A percentile compares a stretch with the other conserved stretches of the same genome.
Evolutionary conservation across 192 early-diverging fungal species (phyloP).

Genomic region (Lobulomyces angularis): DNA sequence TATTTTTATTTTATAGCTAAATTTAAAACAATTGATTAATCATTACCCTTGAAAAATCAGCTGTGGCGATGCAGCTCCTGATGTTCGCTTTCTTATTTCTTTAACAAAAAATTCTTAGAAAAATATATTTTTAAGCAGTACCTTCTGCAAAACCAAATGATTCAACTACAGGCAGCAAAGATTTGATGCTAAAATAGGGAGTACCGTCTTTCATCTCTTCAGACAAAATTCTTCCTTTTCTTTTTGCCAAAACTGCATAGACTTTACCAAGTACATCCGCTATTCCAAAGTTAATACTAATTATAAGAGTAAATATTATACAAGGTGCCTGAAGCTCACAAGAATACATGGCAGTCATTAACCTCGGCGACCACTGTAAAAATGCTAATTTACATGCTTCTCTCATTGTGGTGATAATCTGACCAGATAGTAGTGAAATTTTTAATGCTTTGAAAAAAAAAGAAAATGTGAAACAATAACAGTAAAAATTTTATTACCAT

Average conservation of each 20-base stretch:
- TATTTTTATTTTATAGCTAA: slow-evolving; percentile 5
- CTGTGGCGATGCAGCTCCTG: slow-evolving; percentile 89
- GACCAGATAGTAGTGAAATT: slow-evolving; percentile 49
- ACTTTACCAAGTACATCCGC: slow-evolving; percentile 91
- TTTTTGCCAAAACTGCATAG: slow-evolving; percentile 80
- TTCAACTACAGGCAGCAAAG: slow-evolving; percentile 85
- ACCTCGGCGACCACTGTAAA: slow-evolving; percentile 83
- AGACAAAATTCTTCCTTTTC: slow-evolving; percentile 81
- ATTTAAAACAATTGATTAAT: slow-evolving; percentile 1
- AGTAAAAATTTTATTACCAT: not conserved
- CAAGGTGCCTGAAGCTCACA: slow-evolving; percentile 92
- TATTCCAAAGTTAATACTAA: slow-evolving; percentile 3
- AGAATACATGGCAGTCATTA: slow-evolving; percentile 92
- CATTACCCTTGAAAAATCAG: slow-evolving; percentile 78
- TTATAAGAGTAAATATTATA: slow-evolving; percentile 16
- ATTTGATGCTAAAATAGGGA: slow-evolving; percentile 81
- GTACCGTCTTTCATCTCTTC: slow-evolving; percentile 99
- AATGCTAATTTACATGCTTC: slow-evolving; percentile 76
- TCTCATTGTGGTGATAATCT: slow-evolving; percentile 75
- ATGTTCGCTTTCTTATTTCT: slow-evolving; percentile 92
- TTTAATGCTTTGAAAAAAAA: not conserved
- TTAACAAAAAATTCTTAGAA: slow-evolving; percentile 1
- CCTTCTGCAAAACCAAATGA: slow-evolving; percentile 97
- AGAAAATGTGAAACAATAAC: slow-evolving; percentile 4
- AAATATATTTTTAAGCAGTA: slow-evolving; percentile 12